Evolutionary conservation across 129 eudicot genomes (phyloP), one percentile per base, ranked within the genome.

Genomic region (Cynara cardunculus): DNA sequence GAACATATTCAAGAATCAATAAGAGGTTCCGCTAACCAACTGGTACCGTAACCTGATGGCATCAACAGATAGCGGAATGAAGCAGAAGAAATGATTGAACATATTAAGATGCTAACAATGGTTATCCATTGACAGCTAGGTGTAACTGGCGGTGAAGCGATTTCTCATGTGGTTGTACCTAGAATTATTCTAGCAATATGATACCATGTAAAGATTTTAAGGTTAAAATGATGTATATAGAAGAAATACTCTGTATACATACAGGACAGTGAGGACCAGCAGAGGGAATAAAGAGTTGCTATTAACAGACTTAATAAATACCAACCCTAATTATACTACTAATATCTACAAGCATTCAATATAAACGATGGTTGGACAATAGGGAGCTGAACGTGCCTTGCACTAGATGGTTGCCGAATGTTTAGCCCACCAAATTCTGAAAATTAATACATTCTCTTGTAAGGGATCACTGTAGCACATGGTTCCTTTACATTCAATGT

Each of bases 391-490:
- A 39, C 3, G 7, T 14, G 19, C 21, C 62, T 49, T 49, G 62
- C 22, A 49, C 7, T 49, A 49, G 62, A 14, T 49, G 62, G 62
- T 53, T 53, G 21, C 8, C 21, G 22, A 53, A 16, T 56, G 49
- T 75, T 56, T 75, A 56, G 67, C 80, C 72, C 80, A 64, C 72
- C 28, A 21, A 13, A 59, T 59, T 59, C 9, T 30, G 71, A 61
- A 31, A 59, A 64, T 32, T 18, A 59, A 34, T 49, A 30, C 25
- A 11, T 25, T 41, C 21, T 78, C 66, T 39, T 78, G 39, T 39
- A 46, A 78, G 66, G 18, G 34, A 65, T 16, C 25, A 61, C 71
- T 19, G 25, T 77, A 64, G 16, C 64, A 24, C 19, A 64, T 78
- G 46, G 16, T 22, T 37, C 11, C 25, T 30, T n/a, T n/a, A 76